Conservation (phyloP, 2,329 filamentous ascomycete genomes). For the Ceratocystis diversiconidia region DNA sequence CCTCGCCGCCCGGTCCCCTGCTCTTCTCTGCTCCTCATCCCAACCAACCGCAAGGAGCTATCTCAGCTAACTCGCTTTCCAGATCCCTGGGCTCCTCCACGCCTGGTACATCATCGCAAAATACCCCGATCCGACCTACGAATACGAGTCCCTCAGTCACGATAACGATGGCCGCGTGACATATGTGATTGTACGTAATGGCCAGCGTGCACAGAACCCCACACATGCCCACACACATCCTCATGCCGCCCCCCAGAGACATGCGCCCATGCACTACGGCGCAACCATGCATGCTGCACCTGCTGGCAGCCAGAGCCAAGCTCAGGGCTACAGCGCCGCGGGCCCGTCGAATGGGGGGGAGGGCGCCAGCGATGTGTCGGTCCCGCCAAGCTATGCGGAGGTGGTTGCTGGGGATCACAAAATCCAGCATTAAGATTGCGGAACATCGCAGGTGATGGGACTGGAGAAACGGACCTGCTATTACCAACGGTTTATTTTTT, state of each 20-base stretch:
- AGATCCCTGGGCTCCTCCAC: conserved; percentile 78
- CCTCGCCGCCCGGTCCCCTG: background rate
- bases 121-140: conserved; percentile 60
- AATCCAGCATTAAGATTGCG: conserved; percentile 42
- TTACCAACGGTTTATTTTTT: too few species aligned
- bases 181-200: conserved; percentile 54
- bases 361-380: conserved; percentile 29
- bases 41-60: background rate
- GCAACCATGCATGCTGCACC: conserved; percentile 24
- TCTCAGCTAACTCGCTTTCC: background rate
- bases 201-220: conserved; percentile 28
- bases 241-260: conserved; percentile 20
- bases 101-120: conserved; percentile 96
- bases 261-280: conserved; percentile 34
- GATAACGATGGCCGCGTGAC: conserved; percentile 48
- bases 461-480: too few species aligned
- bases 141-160: conserved; percentile 52
- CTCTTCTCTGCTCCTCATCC: background rate
- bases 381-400: conserved; percentile 78
- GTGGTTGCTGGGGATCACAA: conserved; percentile 85
- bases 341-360: conserved; percentile 32
- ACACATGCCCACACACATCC: conserved; percentile 21
- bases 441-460: background rate
- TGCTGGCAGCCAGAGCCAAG: conserved; percentile 21
- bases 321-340: conserved; percentile 24